Conservation (phyloP, 2,329 filamentous ascomycete species). For the Trichoderma atroviride region DNA sequence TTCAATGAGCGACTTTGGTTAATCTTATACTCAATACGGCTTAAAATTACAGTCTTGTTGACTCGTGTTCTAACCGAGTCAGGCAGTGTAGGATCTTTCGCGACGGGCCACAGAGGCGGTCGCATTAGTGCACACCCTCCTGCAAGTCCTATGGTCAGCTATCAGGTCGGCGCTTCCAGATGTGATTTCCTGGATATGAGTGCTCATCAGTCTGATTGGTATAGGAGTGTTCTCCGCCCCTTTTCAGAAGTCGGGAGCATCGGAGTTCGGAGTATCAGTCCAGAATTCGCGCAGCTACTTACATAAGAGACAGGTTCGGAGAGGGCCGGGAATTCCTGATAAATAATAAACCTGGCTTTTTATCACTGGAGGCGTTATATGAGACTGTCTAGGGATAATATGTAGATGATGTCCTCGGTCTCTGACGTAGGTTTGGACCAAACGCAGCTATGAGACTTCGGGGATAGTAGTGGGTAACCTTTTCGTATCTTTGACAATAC, state of each 20-base stretch:
- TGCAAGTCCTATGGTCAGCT: background rate
- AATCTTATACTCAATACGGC: background rate
- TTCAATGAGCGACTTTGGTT: background rate
- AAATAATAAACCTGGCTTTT: background rate
- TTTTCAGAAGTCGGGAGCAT: background rate
- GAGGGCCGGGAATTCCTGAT: background rate
- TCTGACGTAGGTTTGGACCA: background rate
- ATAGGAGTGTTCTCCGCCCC: background rate
- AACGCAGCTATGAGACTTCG: background rate
- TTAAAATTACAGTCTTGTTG: background rate
- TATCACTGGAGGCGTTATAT: background rate
- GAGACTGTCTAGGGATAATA: too few relatives aligned
- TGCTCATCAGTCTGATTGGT: background rate
- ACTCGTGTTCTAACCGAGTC: background rate
- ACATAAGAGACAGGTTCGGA: background rate
- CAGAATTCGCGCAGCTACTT: background rate
- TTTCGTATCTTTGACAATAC: too few relatives aligned
- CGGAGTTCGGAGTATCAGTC: background rate
- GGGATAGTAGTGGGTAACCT: too few relatives aligned
- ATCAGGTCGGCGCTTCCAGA: background rate
- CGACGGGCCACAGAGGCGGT: background rate
- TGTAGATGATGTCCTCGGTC: background rate
- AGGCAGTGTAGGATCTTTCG: background rate
- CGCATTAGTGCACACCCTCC: conserved; percentile 1
- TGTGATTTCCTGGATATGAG: background rate